Evolutionary conservation across 345 rosid species (phyloP).

Genomic region (Acer campestre): DNA sequence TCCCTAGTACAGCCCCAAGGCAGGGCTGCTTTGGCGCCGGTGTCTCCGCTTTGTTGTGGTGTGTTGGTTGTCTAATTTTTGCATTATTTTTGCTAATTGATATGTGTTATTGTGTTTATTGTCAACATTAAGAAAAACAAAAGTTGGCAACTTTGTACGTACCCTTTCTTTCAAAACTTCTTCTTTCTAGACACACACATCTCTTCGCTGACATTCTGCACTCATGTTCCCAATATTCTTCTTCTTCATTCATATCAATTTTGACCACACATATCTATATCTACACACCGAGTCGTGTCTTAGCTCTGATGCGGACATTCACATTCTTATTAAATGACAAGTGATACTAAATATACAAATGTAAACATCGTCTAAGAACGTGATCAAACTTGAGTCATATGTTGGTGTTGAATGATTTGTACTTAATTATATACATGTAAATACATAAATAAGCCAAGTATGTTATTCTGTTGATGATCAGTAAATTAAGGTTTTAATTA

Average conservation of each 20-base stretch:
- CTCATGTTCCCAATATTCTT: conserved; percentile 48
- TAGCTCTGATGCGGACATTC: not conserved
- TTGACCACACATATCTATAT: not conserved
- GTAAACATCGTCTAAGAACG: not conserved
- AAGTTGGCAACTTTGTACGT: conserved; percentile 21
- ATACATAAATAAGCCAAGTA: conserved; percentile 42
- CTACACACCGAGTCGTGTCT: too few species aligned
- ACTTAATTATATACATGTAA: conserved; percentile 14
- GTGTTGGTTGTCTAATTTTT: conserved; percentile 8
- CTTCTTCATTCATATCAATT: not conserved
- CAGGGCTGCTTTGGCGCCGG: conserved; percentile 65
- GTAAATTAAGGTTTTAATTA: not conserved
- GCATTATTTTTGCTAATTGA: conserved; percentile 19
- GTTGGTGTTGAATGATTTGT: not conserved
- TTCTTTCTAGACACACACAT: conserved; percentile 33
- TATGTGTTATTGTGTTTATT: not conserved
- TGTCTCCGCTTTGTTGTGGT: conserved; percentile 55
- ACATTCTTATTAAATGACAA: too few species aligned
- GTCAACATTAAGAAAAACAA: not conserved
- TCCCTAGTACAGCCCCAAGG: conserved; percentile 52
- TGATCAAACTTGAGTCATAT: too few species aligned
- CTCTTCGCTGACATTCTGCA: conserved; percentile 63
- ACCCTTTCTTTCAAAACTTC: conserved; percentile 19
- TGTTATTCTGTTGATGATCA: conserved; percentile 36
- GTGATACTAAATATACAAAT: too few species aligned